Base-by-base conservation (phyloP, 106 monocot species). In the Agapanthus africanus region DNA sequence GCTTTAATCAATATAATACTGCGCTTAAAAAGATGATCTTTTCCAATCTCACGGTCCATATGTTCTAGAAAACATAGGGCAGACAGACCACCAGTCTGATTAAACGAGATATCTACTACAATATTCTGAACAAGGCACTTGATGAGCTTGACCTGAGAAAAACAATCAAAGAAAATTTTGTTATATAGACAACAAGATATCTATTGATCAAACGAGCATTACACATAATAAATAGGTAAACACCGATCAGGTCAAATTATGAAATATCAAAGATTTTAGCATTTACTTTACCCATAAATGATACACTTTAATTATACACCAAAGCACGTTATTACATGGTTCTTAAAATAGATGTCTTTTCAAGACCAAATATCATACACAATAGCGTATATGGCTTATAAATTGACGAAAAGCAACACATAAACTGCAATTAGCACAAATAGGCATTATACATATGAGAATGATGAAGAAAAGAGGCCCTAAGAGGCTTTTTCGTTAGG, bases 1-100 rank as follows among this genome's bases (percentile, higher is more conserved):
- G 97, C 82, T 76, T 99, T 99, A 59, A 99, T 87, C 56, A 99
- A 67, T 74, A 99, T 81, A 62, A 99, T 93, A 76, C 89, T 93
- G 23, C 82, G 56, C 63, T 93, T 99, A 35, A 99, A 90, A 9
- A 99, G 88, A 76, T 99, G 82, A 41, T 83, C 67, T 68, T 90
- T 92, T 30, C 87, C 92, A 70, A 99, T 92, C 15, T 69, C 52
- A 7, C 51, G 69, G 59, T 99, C 87, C 42, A 91, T 86, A 80
- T 78, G 51, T 15, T 91, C 86, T 49, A 91, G 84, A 63, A 91
- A 87, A 62, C 84, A 91, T 27, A 91, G 72, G 19, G 91, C 87
- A 37, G 79, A 77, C 23, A 91, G 77, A 37, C 91, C 91, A 49
- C 91, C 91, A 30, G 77, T 79, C 69, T 84, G 86, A 79, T 91